Percentiles rank a stretch among this genome's conserved stretches.
phyloP scores from a whole-genome alignment of 2,329 filamentous ascomycete species.

The Clarireedia hainanense region DNA sequence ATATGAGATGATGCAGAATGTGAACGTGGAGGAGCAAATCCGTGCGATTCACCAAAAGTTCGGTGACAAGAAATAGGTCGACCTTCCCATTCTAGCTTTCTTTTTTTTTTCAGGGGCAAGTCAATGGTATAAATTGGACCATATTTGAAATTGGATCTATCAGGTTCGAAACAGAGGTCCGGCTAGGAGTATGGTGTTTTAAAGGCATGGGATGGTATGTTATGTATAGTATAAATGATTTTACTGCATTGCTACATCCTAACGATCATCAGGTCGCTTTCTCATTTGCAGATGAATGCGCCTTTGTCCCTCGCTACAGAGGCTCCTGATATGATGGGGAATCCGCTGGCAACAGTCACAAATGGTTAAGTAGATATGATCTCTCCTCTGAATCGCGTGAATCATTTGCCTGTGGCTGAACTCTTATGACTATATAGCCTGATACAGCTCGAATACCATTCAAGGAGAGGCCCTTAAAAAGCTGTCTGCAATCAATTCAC shows the following conservation, averaged over 20 bases:
- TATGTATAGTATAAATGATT: conserved; percentile 8
- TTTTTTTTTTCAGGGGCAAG: neutral
- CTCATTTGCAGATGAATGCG: neutral
- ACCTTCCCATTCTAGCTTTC: neutral
- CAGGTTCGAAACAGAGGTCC: neutral
- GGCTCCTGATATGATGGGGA: too few relatives aligned
- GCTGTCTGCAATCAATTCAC: too few relatives aligned
- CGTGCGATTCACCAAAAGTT: conserved; percentile 56
- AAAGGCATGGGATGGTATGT: conserved; percentile 3
- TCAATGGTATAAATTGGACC: neutral
- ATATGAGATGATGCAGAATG: conserved; percentile 51
- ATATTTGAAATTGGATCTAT: neutral
- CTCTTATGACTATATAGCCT: too few relatives aligned
- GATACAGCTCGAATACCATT: too few relatives aligned
- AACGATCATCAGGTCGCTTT: neutral
- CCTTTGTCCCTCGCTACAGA: neutral
- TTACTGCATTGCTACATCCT: neutral
- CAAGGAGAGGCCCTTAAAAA: too few relatives aligned
- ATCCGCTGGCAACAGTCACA: too few relatives aligned
- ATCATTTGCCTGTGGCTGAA: too few relatives aligned
- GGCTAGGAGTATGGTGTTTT: conserved; percentile 3
- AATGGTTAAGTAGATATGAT: too few relatives aligned
- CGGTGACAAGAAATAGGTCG: conserved; percentile 26
- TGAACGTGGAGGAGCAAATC: conserved; percentile 84
- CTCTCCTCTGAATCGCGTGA: too few relatives aligned